Evolutionary conservation across 352 stramenopile genomes (phyloP).

Genomic region (Lagenidium sp.): DNA sequence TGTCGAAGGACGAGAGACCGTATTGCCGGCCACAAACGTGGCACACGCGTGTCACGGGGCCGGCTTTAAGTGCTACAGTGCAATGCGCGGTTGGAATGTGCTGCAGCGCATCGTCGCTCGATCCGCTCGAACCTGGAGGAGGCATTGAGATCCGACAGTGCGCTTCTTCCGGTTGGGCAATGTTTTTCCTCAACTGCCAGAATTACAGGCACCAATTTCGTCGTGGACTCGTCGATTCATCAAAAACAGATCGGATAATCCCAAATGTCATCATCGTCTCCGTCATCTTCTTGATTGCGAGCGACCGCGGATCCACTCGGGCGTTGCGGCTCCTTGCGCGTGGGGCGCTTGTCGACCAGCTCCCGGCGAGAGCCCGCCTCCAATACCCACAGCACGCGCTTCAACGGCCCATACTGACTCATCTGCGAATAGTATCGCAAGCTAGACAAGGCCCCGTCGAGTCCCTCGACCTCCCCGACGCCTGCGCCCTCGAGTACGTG

Average conservation of each 20-base stretch:
- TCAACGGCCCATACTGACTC: conserved; percentile 41
- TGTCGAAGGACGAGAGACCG: conserved; percentile 72
- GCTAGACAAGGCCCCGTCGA: conserved; percentile 19
- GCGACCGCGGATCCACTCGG: too few relatives aligned
- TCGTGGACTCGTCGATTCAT: too few relatives aligned
- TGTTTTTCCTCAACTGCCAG: too few relatives aligned
- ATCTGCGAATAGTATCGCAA: conserved; percentile 43
- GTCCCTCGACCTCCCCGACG: conserved; percentile 16
- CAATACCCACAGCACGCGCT: conserved; percentile 52
- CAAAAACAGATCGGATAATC: conserved; percentile 36
- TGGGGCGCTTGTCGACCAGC: conserved; percentile 12
- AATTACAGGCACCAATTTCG: too few relatives aligned
- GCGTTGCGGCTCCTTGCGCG: conserved; percentile 2
- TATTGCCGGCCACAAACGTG: conserved; percentile 77
- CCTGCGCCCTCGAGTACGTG: conserved; percentile 26
- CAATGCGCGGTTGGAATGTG: neutral
- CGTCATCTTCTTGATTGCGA: neutral
- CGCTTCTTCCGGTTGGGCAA: too few relatives aligned
- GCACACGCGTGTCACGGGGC: conserved; percentile 62
- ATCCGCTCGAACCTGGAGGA: too few relatives aligned
- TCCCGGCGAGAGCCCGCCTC: conserved; percentile 25
- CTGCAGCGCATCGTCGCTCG: too few relatives aligned
- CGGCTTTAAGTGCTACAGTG: conserved; percentile 23
- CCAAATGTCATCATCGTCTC: conserved; percentile 45
- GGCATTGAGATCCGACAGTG: too few relatives aligned